Conservation (phyloP, 2,329 filamentous ascomycete species). For the Fusarium sp. region DNA sequence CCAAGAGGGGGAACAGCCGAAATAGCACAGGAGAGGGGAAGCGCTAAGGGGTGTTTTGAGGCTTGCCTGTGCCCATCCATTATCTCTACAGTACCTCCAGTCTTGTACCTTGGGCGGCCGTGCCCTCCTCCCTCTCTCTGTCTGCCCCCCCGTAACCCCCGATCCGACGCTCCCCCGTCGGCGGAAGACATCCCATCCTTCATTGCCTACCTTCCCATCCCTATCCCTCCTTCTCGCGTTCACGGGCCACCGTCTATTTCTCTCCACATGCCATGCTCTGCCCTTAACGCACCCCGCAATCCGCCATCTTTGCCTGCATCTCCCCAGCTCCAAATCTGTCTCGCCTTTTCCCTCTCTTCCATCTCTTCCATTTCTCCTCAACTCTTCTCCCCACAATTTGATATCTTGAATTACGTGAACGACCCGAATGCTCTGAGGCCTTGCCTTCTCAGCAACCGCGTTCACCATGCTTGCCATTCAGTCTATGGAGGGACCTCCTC, state of each 20-base stretch:
- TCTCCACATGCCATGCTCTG: conserved; percentile 43
- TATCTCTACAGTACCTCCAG: conserved; percentile 5
- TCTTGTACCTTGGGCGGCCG: conserved; percentile 12
- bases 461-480: conserved; percentile 64
- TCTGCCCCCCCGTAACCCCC: conserved; percentile 14
- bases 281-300: conserved; percentile 46
- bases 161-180: conserved; percentile 4
- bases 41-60: conserved; percentile 38
- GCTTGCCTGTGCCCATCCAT: conserved; percentile 36
- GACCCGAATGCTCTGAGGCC: conserved; percentile 21
- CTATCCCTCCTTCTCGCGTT: conserved; percentile 28
- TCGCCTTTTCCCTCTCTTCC: conserved; percentile 37
- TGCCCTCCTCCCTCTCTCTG: conserved; percentile 11
- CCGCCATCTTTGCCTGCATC: conserved; percentile 40
- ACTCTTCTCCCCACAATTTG: conserved; percentile 33
- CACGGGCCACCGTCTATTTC: conserved; percentile 44
- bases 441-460: conserved; percentile 28
- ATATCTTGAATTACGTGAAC: conserved; percentile 16
- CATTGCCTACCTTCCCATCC: conserved; percentile 9
- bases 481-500: conserved; percentile 61
- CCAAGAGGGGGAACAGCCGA: conserved; percentile 34
- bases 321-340: conserved; percentile 44
- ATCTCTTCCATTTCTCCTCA: conserved; percentile 27
- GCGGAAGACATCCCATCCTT: conserved; percentile 13
- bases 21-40: conserved; percentile 40